Conservation (phyloP, 1,139 yeast species). For the Geotrichum reessii region DNA sequence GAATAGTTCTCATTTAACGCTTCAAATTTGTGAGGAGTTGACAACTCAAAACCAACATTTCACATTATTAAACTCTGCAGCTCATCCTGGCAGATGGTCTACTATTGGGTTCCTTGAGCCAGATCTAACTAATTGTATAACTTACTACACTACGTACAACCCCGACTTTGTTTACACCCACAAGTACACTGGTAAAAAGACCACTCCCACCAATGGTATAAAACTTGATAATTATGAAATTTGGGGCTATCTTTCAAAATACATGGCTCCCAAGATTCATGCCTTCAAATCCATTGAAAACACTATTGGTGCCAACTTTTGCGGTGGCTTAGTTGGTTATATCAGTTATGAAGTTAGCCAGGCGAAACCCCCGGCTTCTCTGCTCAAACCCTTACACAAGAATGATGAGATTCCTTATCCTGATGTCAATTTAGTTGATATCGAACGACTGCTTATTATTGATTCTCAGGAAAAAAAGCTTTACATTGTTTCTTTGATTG, state of each 20-base stretch:
- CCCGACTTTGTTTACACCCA: conserved; percentile 32
- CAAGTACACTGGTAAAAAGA: conserved; percentile 26
- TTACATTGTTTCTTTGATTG: conserved; percentile 50
- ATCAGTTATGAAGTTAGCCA: conserved; percentile 65
- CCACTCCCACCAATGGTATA: neutral
- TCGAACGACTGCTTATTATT: conserved; percentile 59
- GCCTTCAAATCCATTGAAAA: conserved; percentile 22
- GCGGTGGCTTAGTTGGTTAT: conserved; percentile 85
- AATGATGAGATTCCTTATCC: conserved; percentile 38
- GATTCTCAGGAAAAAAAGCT: conserved; percentile 47
- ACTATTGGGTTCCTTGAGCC: conserved; percentile 67
- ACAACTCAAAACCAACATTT: conserved; percentile 40
- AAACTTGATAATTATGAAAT: conserved; percentile 27
- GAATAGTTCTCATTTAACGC: conserved; percentile 18
- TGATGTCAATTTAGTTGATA: conserved; percentile 67
- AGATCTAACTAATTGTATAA: conserved; percentile 50
- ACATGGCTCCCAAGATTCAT: conserved; percentile 42
- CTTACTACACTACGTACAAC: conserved; percentile 49
- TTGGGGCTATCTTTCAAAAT: conserved; percentile 49
- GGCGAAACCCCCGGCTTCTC: conserved; percentile 15
- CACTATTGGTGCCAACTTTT: conserved; percentile 53
- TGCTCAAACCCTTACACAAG: conserved; percentile 7
- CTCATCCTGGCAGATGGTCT: conserved; percentile 81
- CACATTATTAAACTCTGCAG: conserved; percentile 64
- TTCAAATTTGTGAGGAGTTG: conserved; percentile 49